Evolutionary conservation across 371 early-diverging fungal genomes (phyloP).

Genomic region (Choanephora cucurbitarum): DNA sequence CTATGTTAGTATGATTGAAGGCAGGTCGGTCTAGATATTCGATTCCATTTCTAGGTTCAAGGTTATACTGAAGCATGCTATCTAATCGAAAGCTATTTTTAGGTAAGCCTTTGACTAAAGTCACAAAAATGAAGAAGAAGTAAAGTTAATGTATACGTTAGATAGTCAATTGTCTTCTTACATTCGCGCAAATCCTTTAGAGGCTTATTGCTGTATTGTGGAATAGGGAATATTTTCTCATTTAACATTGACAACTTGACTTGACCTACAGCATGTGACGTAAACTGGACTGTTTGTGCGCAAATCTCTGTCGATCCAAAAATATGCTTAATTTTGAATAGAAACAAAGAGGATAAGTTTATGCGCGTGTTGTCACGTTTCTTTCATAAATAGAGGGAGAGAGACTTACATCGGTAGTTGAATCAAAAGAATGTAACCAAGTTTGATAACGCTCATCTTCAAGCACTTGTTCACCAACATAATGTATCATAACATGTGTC

Average conservation of each 20-base stretch:
- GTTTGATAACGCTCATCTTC: constrained; percentile 64
- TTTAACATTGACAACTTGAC: constrained; percentile 63
- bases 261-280: constrained; percentile 55
- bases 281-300: constrained; percentile 62
- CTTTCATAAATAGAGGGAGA: too few relatives aligned
- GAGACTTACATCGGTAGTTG: constrained; percentile 57
- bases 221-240: constrained; percentile 64
- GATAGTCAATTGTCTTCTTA: too few relatives aligned
- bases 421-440: constrained; percentile 77
- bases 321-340: constrained; percentile 58
- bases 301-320: constrained; percentile 58
- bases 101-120: constrained; percentile 27
- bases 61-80: constrained; percentile 30
- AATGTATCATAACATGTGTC: constrained; percentile 66
- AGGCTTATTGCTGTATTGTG: constrained; percentile 57
- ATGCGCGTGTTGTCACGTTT: not conserved
- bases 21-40: constrained; percentile 7
- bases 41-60: constrained; percentile 34
- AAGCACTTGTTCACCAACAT: constrained; percentile 68
- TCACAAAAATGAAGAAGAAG: not conserved
- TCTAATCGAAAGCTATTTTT: constrained; percentile 25
- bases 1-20: constrained; percentile 30
- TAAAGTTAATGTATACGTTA: too few relatives aligned
- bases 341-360: not conserved
- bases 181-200: constrained; percentile 3